Evolutionary conservation across 148 eudicot genomes (phyloP), one percentile per base, ranked within the genome.

Genomic region (Fallopia convolvulus): DNA sequence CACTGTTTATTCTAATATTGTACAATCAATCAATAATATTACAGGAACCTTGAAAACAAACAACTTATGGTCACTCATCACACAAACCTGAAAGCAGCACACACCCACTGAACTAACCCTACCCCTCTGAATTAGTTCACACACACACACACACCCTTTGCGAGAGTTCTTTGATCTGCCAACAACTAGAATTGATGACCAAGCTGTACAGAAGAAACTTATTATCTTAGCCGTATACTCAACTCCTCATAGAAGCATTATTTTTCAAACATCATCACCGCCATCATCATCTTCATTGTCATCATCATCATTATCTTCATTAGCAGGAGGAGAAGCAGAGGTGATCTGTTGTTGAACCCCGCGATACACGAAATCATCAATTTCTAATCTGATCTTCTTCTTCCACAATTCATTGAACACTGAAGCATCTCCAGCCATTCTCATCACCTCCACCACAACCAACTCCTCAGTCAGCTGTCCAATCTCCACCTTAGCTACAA

Each of bases 361-460:
- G 15, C 72, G 6, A 68, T 68, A 68, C 2, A 68, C 72, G 21
- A 68, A 17, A 36, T 17, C 72, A n/a, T 68, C 44, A 32, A 68
- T 20, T 41, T 68, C 44, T 15, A 68, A n/a, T 68, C 72, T 36
- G 44, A 68, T 68, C 20, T 68, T 68, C 42, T 68, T 36, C 72
- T 68, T 68, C 72, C 72, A 68, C 44, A 68, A 15, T 2, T 68
- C 72, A 32, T 36, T 33, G 44, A 68, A 68, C 46, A 68, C 7
- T 17, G 72, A 33, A 5, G 72, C 46, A 68, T 68, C 72, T 10
- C 46, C 72, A 10, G 72, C 86, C 15, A 80, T 82, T 74, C 81
- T 80, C 83, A 73, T 85, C 50, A 90, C 82, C 72, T 83, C 88
- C n/a, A 91, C 90, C 76, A 78, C 77, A 47, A 85, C 88, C 74